A percentile compares a stretch with the other conserved stretches of the same genome.
These are phyloP conservation scores for Lachancea fermentati DNA, from an alignment of 805 yeast genomes.

Conservation along the genomic window DNA sequence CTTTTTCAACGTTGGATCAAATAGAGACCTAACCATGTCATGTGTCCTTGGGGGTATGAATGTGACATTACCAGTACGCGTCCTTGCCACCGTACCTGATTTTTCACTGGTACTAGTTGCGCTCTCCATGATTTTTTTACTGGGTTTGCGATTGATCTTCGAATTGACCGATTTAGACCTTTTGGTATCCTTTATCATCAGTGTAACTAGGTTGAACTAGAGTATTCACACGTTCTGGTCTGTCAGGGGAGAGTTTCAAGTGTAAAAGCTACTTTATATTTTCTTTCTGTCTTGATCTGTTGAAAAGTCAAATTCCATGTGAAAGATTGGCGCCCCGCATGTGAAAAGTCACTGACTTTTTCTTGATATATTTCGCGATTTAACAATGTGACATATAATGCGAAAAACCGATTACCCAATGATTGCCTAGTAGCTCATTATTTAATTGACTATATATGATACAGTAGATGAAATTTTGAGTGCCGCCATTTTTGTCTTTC, in stretches of 20 bases:
- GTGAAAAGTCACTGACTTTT: neutral
- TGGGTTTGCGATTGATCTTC: neutral
- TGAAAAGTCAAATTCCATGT: neutral
- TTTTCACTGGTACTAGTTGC: neutral
- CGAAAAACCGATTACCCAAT: too few relatives aligned
- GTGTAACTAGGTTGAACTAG: constrained; percentile 9
- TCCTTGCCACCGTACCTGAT: constrained; percentile 17
- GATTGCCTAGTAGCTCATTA: too few relatives aligned
- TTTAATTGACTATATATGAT: too few relatives aligned
- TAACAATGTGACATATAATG: neutral
- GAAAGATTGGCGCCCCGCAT: neutral
- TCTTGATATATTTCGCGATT: neutral
- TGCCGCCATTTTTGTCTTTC: too few relatives aligned
- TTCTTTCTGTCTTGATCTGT: neutral
- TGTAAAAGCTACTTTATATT: neutral
- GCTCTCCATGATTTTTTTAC: neutral
- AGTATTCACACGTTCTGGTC: neutral
- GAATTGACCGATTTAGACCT: neutral
- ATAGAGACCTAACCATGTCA: constrained; percentile 76
- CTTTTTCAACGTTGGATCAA: constrained; percentile 70
- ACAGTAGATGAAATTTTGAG: too few relatives aligned
- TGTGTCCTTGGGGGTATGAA: constrained; percentile 50
- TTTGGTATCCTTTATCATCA: constrained; percentile 5
- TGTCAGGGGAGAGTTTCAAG: neutral
- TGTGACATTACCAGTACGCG: constrained; percentile 28